Base-by-base conservation (phyloP, 2,329 filamentous ascomycete genomes). In the Chaetoscypha palmicola region DNA sequence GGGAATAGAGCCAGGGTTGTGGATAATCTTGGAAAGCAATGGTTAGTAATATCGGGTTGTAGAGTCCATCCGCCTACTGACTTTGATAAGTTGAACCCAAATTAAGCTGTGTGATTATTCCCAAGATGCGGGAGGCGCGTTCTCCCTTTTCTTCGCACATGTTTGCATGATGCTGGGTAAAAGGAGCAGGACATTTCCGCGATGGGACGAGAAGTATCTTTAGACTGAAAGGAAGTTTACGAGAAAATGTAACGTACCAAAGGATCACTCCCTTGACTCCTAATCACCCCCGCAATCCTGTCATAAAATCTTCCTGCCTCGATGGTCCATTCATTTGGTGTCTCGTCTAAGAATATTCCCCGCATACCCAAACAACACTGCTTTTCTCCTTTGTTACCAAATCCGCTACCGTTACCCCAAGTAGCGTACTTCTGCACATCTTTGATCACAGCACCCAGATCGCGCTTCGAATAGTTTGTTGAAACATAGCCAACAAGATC, bases 401-500 rank as follows among this genome's bases (percentile, higher is more conserved):
- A 10, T 37, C 12, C 20, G 10, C 16, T 22, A 11, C 16, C 16
- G n/a, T 55, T 48, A 10, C 14, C 19, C 64, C 65, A 68, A 10
- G 50, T 47, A 1, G 62, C 54, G 47, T 68, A 69, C 8, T 44
- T 58, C 14, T 53, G 54, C 14, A 68, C 52, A 19, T 68, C 62
- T 0, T 48, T 38, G 9, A 60, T 47, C 12, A 69, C 60, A 1
- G 53, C 51, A 5, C 51, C 40, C 21, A 60, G 47, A 34, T 57
- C 51, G 3, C 62, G 48, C 1, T 45, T 51, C 4, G 57, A 61
- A 35, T 66, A 65, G 8, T 45, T 36, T 2, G 64, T 66, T 5
- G 55, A 56, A 20, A 68, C 62, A 45, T 69, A 69, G 8, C 66
- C 66, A 12, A 68, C 46, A 2, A 62, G 54, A 0, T 56, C 51